Conservation (phyloP, 352 stramenopile genomes). For the Pythium scleroteichum region DNA sequence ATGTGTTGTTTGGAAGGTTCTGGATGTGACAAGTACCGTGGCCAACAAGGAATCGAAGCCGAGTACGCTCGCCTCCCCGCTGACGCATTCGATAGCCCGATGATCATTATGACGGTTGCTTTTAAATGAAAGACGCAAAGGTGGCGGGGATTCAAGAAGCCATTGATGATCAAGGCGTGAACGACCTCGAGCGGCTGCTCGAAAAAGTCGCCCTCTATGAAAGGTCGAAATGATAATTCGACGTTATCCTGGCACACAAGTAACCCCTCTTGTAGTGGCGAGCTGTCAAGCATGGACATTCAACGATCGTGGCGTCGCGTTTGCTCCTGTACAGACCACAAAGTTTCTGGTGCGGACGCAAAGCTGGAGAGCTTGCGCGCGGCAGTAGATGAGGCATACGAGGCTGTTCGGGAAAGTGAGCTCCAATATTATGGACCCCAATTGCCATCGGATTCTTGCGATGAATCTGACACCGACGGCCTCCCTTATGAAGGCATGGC, state of each 20-base stretch:
- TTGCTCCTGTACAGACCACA: slow-evolving; percentile 10
- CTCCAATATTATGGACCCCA: slow-evolving; percentile 12
- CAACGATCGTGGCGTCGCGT: slow-evolving; percentile 19
- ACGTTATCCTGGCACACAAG: not conserved
- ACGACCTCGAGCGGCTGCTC: slow-evolving; percentile 17
- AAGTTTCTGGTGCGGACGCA: slow-evolving; percentile 11
- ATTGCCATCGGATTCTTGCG: not conserved
- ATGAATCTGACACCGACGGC: not conserved
- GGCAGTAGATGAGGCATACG: slow-evolving; percentile 8
- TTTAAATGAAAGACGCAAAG: too few species aligned
- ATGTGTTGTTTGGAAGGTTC: not conserved
- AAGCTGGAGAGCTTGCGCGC: slow-evolving; percentile 10
- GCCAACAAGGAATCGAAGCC: not conserved
- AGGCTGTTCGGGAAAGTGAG: slow-evolving; percentile 7
- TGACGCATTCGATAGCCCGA: too few species aligned
- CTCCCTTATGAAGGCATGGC: not conserved
- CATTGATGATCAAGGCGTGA: not conserved
- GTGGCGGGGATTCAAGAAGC: not conserved
- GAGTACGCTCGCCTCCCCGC: not conserved
- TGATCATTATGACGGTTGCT: too few species aligned
- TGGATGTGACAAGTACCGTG: too few species aligned
- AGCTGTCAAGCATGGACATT: slow-evolving; percentile 17
- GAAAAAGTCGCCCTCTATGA: slow-evolving; percentile 20
- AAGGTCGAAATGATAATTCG: not conserved
- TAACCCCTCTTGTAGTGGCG: slow-evolving; percentile 12